Evolutionary conservation across 257 asterid species (phyloP).

Genomic region (Scutellaria minor): DNA sequence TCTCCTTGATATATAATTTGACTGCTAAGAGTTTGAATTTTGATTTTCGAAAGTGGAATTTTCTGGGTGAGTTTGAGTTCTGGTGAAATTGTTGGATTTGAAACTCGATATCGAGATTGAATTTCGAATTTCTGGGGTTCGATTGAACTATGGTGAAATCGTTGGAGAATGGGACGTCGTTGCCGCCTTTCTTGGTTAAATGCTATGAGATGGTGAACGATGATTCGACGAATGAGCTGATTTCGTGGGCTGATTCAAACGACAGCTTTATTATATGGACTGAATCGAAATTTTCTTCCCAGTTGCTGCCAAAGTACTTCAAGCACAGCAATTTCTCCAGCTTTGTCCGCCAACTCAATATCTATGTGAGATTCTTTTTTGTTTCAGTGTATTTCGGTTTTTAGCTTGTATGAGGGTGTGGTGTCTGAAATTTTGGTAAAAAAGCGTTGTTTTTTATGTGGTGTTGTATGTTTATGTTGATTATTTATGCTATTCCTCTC

Average conservation of each 20-base stretch:
- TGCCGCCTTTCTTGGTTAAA: slow-evolving; percentile 84
- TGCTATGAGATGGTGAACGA: slow-evolving; percentile 90
- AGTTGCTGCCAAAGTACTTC: slow-evolving; percentile 84
- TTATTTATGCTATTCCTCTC: not conserved
- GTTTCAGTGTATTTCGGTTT: not conserved
- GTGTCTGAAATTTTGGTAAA: not conserved
- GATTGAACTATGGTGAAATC: slow-evolving; percentile 75
- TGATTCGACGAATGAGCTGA: slow-evolving; percentile 76
- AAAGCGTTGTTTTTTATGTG: not conserved
- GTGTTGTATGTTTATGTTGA: not conserved
- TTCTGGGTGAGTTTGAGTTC: slow-evolving; percentile 14
- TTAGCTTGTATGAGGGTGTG: not conserved
- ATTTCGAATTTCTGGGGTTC: not conserved
- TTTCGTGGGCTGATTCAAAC: slow-evolving; percentile 70
- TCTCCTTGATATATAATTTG: not conserved
- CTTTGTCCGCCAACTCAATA: slow-evolving; percentile 91
- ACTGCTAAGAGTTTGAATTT: not conserved
- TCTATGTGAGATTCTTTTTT: slow-evolving; percentile 62
- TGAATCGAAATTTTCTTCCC: slow-evolving; percentile 63
- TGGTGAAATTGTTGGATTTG: not conserved
- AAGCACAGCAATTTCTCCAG: slow-evolving; percentile 93
- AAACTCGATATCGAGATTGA: not conserved
- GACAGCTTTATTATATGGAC: slow-evolving; percentile 82
- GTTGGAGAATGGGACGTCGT: slow-evolving; percentile 68
- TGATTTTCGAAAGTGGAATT: slow-evolving; percentile 22